phyloP scores from a whole-genome alignment of 2,329 filamentous ascomycete genomes.

The Hymenoscyphus infarciens region DNA sequence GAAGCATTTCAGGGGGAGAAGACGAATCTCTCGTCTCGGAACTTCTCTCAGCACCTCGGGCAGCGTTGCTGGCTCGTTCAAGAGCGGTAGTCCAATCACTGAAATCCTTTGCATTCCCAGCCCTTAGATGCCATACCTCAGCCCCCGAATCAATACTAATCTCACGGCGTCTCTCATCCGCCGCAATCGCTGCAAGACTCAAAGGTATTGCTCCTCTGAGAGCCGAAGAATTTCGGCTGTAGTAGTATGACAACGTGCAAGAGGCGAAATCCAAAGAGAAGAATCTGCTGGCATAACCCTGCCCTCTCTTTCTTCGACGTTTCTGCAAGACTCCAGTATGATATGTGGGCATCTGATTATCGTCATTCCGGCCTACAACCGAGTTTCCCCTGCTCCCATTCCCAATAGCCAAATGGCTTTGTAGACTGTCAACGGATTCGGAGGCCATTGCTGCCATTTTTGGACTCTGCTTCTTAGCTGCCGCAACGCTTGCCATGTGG shows the following conservation, averaged over 20 bases:
- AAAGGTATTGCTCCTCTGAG: slow-evolving; percentile 89
- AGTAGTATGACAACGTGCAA: slow-evolving; percentile 93
- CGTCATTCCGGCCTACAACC: slow-evolving; percentile 51
- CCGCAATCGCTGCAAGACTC: slow-evolving; percentile 84
- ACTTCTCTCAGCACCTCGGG: slow-evolving; percentile 48
- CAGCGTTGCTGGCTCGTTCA: slow-evolving; percentile 72
- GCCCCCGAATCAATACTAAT: slow-evolving; percentile 96
- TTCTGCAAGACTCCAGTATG: slow-evolving; percentile 86
- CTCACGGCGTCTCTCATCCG: slow-evolving; percentile 81
- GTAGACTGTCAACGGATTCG: slow-evolving; percentile 59
- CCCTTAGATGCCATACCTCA: slow-evolving; percentile 92
- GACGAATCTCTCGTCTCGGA: slow-evolving; percentile 14
- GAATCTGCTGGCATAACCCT: slow-evolving; percentile 88
- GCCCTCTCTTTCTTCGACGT: slow-evolving; percentile 85
- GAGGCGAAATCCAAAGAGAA: slow-evolving; percentile 95
- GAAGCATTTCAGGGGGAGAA: slow-evolving; percentile 30
- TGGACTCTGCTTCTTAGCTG: slow-evolving; percentile 43
- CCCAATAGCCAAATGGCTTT: slow-evolving; percentile 43
- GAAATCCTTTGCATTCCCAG: slow-evolving; percentile 80
- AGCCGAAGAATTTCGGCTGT: slow-evolving; percentile 88
- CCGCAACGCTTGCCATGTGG: slow-evolving; percentile 59
- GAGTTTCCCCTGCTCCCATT: slow-evolving; percentile 44
- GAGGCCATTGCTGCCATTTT: slow-evolving; percentile 44
- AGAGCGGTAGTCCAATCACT: slow-evolving; percentile 81
- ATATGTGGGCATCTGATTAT: slow-evolving; percentile 49